Evolutionary conservation across 352 stramenopile species (phyloP).

Genomic region (Globisporangium parvum): DNA sequence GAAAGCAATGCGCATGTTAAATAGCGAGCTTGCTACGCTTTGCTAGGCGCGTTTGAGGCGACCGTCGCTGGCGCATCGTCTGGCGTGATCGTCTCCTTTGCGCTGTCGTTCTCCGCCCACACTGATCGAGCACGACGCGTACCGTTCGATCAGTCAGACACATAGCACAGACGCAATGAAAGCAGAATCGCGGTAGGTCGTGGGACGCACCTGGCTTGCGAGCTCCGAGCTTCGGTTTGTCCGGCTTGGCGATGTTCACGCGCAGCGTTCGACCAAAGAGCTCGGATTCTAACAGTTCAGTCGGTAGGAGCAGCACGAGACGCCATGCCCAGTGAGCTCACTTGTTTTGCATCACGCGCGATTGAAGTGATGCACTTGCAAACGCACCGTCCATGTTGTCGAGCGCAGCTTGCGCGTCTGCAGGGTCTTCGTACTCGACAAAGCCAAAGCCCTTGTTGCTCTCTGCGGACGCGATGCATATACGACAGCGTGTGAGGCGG

Average conservation of each 20-base stretch:
- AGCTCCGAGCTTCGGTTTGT: constrained; percentile 66
- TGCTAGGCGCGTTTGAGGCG: constrained; percentile 2
- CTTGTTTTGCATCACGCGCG: not conserved
- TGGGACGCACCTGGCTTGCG: constrained; percentile 61
- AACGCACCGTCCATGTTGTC: constrained; percentile 94
- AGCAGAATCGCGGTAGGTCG: too few relatives aligned
- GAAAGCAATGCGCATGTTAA: constrained; percentile 7
- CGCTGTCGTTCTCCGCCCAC: constrained; percentile 52
- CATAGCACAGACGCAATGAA: too few relatives aligned
- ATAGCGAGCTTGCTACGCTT: constrained; percentile 11
- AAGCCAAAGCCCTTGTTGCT: constrained; percentile 91
- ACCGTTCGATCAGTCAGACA: not conserved
- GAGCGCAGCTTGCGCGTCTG: constrained; percentile 87
- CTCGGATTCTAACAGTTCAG: constrained; percentile 68
- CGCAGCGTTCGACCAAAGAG: constrained; percentile 89
- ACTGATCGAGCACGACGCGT: constrained; percentile 21
- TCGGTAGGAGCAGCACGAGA: not conserved
- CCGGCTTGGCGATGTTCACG: constrained; percentile 89
- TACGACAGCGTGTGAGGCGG: not conserved
- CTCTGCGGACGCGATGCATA: constrained; percentile 23
- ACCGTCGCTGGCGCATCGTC: constrained; percentile 11
- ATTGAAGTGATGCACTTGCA: not conserved
- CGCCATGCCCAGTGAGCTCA: not conserved
- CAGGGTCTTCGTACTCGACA: constrained; percentile 89
- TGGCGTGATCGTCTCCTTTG: constrained; percentile 9